These are phyloP conservation scores for Rhodamnia argentea DNA, from an alignment of 345 rosid species.

Conservation along the genomic window DNA sequence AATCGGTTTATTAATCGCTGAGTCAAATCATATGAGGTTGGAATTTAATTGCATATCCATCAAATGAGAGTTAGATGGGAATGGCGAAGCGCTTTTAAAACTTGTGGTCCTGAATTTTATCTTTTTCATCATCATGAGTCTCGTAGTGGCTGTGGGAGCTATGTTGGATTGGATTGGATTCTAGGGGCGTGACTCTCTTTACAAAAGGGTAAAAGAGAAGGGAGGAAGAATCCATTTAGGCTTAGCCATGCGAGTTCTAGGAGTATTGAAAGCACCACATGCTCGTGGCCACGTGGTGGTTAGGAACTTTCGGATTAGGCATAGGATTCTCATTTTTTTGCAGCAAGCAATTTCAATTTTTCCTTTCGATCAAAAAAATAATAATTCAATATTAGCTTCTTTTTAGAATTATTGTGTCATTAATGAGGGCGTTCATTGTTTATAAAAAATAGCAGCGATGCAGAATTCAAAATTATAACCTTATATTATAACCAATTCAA, in stretches of 20 bases:
- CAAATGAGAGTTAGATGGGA: not conserved
- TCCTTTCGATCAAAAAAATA: not conserved
- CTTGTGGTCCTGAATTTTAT: not conserved
- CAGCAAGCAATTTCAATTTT: not conserved
- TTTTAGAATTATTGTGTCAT: fast-evolving
- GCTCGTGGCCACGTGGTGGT: not conserved
- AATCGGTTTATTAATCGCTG: not conserved
- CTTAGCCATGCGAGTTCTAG: not conserved
- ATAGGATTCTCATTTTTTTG: not conserved
- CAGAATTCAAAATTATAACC: no score
- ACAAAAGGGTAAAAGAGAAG: not conserved
- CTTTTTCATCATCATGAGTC: not conserved
- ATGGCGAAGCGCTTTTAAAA: not conserved
- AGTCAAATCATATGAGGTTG: not conserved
- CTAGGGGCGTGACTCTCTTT: not conserved
- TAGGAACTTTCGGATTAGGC: not conserved
- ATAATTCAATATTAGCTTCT: not conserved
- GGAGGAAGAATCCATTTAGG: not conserved
- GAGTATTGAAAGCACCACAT: not conserved
- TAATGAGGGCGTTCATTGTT: not conserved
- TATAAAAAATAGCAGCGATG: not conserved
- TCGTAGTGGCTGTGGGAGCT: not conserved
- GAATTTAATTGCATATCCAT: not conserved
- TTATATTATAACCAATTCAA: not conserved
- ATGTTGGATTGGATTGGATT: not conserved